A percentile compares a stretch with the other conserved stretches of the same genome.
These are phyloP conservation scores for Trichoderma asperellum DNA, from an alignment of 2,329 filamentous ascomycete genomes.

Conservation along the genomic window DNA sequence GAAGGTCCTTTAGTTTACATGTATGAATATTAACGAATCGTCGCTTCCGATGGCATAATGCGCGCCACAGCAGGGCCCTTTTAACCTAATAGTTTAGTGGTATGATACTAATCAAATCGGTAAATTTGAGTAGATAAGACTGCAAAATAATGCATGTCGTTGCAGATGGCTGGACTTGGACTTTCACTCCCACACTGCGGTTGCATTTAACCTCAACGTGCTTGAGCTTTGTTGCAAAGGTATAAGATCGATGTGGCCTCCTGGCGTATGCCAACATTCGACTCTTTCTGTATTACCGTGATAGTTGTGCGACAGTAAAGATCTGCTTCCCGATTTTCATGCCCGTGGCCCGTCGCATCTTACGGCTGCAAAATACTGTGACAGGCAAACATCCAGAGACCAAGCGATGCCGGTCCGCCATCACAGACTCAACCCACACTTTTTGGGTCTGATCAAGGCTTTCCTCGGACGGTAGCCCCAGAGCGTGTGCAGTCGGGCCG, in stretches of 20 bases:
- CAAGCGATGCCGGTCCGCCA: neutral
- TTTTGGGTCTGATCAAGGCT: neutral
- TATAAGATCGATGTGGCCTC: neutral
- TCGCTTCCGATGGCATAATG: neutral
- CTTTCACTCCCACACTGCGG: neutral
- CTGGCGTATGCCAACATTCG: neutral
- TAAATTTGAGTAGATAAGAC: neutral
- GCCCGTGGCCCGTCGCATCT: neutral
- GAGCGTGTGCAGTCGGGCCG: neutral
- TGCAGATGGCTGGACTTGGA: neutral
- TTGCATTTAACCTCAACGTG: neutral
- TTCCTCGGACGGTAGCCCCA: neutral
- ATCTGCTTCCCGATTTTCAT: neutral
- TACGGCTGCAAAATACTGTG: neutral
- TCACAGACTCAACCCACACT: neutral
- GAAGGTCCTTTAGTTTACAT: slow-evolving; percentile 14
- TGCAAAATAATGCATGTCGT: neutral
- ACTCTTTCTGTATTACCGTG: neutral
- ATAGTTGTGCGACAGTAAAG: neutral
- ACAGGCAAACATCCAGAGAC: slow-evolving; percentile 8
- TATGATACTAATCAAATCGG: neutral
- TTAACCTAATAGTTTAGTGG: neutral
- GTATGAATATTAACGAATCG: neutral
- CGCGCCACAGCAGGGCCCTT: neutral
- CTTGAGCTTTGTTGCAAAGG: neutral